phyloP scores from a whole-genome alignment of 257 asterid genomes.

The Solanum arcanum region DNA sequence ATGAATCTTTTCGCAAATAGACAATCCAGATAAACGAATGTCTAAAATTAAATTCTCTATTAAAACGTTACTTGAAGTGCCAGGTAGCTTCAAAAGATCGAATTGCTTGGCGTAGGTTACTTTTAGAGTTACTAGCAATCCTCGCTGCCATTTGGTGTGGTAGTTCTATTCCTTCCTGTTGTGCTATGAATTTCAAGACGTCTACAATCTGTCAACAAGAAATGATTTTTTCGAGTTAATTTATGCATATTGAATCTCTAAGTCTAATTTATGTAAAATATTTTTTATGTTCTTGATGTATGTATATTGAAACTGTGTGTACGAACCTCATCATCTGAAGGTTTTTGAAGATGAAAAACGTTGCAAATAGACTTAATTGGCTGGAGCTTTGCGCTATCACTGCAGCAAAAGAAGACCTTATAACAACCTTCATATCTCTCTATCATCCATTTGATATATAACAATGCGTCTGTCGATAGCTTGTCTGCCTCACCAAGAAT shows the following conservation, averaged over 20 bases:
- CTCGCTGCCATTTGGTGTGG: constrained; percentile 42
- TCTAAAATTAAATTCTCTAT: background rate
- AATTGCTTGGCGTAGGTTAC: constrained; percentile 75
- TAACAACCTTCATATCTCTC: constrained; percentile 56
- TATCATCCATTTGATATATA: constrained; percentile 68
- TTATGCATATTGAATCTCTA: background rate
- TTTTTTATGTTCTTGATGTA: background rate
- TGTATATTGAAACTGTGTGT: background rate
- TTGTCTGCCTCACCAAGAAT: constrained; percentile 63
- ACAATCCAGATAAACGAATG: background rate
- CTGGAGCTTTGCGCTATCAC: constrained; percentile 58
- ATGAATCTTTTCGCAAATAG: background rate
- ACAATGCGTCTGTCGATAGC: constrained; percentile 53
- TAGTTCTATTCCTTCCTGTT: constrained; percentile 40
- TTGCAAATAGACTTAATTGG: constrained; percentile 51
- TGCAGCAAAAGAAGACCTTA: constrained; percentile 72
- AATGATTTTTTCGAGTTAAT: constrained; percentile 1
- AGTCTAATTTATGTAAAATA: background rate
- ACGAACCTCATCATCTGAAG: constrained; percentile 63
- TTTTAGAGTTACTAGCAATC: constrained; percentile 59
- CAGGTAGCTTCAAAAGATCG: constrained; percentile 70
- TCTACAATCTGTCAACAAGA: constrained; percentile 37
- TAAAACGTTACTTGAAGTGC: background rate
- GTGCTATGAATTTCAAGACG: constrained; percentile 62
- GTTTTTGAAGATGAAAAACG: constrained; percentile 56